Evolutionary conservation across 768 basidiomycete genomes (phyloP).

Genomic region (Termitomyces sp.): DNA sequence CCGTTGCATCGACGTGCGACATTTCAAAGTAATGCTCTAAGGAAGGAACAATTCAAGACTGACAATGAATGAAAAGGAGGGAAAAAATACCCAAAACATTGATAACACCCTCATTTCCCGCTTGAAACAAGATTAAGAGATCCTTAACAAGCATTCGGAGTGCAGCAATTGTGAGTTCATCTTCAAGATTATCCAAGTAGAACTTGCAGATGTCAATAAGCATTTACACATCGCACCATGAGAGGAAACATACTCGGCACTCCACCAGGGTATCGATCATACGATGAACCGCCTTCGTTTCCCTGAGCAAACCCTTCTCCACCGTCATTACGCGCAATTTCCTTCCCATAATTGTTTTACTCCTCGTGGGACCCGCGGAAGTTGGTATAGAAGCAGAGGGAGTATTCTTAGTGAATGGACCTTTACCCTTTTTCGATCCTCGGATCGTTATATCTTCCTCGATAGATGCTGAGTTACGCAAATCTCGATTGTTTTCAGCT

Average conservation of each 20-base stretch:
- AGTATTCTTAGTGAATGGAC: constrained; percentile 21
- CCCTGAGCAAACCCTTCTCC: constrained; percentile 90
- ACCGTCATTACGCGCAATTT: constrained; percentile 90
- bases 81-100: constrained; percentile 62
- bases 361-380: constrained; percentile 41
- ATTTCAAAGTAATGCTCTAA: constrained; percentile 97
- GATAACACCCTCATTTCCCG: constrained; percentile 91
- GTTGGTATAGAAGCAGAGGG: constrained; percentile 7
- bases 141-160: constrained; percentile 95
- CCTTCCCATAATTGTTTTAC: constrained; percentile 75
- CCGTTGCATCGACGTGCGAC: constrained; percentile 87
- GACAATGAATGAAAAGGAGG: constrained; percentile 8
- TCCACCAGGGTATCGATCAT: constrained; percentile 87
- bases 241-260: constrained; percentile 63
- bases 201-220: constrained; percentile 45
- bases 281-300: constrained; percentile 85
- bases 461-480: constrained; percentile 58
- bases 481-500: constrained; percentile 85
- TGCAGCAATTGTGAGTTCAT: constrained; percentile 84
- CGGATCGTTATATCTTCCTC: constrained; percentile 46
- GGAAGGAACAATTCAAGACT: constrained; percentile 15
- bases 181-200: constrained; percentile 89
- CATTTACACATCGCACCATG: background rate
- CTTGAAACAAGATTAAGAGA: constrained; percentile 90
- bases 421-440: constrained; percentile 16